These are phyloP conservation scores for Metschnikowia bowlesiae DNA, from an alignment of 805 yeast genomes.

Conservation along the genomic window DNA sequence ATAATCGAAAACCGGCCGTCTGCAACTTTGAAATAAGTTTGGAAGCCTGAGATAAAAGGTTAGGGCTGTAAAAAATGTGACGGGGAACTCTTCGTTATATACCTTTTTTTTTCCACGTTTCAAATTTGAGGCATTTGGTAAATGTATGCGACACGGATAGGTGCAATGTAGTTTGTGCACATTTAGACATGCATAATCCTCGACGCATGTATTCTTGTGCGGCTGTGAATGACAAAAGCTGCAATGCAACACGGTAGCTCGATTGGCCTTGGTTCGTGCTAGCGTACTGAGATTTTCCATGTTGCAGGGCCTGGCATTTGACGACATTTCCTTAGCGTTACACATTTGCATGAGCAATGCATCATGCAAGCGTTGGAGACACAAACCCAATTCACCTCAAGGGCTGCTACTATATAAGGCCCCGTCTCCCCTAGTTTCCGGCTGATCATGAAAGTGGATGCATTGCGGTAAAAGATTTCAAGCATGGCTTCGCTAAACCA, in stretches of 20 bases:
- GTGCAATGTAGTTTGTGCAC: not conserved
- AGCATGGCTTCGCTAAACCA: not conserved
- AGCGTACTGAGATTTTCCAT: not conserved
- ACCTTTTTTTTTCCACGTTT: no score
- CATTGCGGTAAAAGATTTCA: not conserved
- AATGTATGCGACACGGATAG: no score
- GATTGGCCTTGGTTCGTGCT: not conserved
- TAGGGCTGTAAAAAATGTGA: no score
- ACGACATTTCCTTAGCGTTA: not conserved
- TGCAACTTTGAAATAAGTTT: no score
- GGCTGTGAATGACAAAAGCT: not conserved
- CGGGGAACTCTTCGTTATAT: not conserved
- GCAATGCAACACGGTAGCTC: not conserved
- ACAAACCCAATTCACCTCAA: not conserved
- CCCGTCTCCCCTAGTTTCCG: not conserved
- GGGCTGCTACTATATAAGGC: not conserved
- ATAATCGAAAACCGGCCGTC: no score
- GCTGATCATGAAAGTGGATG: not conserved
- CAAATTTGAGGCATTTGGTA: no score
- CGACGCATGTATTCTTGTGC: not conserved
- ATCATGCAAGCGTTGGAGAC: not conserved
- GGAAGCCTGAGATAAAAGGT: no score
- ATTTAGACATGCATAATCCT: not conserved
- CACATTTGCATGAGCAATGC: not conserved
- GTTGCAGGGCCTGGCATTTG: not conserved